These are phyloP conservation scores for Ceratocystis huliohia DNA, from an alignment of 2,329 filamentous ascomycete genomes.

Conservation along the genomic window DNA sequence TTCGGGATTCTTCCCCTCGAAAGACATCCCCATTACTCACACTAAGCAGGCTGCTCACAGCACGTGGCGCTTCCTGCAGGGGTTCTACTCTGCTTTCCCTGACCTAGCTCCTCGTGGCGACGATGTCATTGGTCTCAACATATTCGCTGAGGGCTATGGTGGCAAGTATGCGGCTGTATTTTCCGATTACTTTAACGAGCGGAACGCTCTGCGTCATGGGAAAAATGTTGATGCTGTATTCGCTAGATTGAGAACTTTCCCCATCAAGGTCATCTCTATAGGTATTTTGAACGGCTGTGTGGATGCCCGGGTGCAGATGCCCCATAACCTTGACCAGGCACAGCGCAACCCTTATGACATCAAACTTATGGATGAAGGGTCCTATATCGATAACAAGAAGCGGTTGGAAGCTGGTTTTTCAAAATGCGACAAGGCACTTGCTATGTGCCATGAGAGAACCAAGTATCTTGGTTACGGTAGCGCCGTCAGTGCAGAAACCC, in stretches of 20 bases:
- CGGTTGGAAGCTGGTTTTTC: conserved; percentile 23
- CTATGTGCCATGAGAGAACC: conserved; percentile 26
- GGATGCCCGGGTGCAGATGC: conserved; percentile 49
- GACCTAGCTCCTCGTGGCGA: conserved; percentile 32
- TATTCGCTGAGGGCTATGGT: conserved; percentile 59
- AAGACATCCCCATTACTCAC: conserved; percentile 38
- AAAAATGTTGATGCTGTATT: too few species aligned
- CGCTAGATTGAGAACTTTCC: conserved; percentile 2
- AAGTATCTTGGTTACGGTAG: conserved; percentile 31
- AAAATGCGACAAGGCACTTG: neutral
- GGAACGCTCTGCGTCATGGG: conserved; percentile 40
- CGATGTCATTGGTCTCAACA: conserved; percentile 32
- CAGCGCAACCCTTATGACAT: conserved; percentile 55
- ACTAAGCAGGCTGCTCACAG: conserved; percentile 44
- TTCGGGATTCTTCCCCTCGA: conserved; percentile 11
- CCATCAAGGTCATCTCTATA: conserved; percentile 43
- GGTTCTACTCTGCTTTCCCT: conserved; percentile 46
- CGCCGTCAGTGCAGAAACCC: conserved; percentile 26
- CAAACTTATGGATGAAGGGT: conserved; percentile 35
- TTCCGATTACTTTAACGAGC: conserved; percentile 44
- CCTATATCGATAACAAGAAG: neutral
- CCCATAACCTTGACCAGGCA: conserved; percentile 44
- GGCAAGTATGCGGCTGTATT: conserved; percentile 58
- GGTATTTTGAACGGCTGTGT: conserved; percentile 62
- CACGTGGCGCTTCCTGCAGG: conserved; percentile 54